Evolutionary conservation across 2,329 filamentous ascomycete genomes (phyloP).

Genomic region (Sporothrix phasma): DNA sequence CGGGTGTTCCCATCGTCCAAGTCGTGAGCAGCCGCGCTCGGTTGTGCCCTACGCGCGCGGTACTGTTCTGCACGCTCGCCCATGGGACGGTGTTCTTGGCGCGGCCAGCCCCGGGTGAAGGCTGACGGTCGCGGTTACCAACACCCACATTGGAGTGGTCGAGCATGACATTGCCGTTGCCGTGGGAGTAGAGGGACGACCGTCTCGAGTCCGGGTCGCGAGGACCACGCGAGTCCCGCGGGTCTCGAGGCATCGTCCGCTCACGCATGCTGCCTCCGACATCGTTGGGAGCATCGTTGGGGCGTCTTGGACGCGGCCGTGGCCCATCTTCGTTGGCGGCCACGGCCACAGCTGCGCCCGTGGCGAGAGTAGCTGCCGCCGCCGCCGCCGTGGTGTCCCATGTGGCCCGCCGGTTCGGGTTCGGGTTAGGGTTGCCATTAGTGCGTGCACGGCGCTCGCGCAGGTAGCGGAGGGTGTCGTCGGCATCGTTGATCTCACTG

Average conservation of each 20-base stretch:
- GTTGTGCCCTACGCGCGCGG: background rate
- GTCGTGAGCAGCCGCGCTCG: background rate
- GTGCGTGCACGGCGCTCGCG: conserved; percentile 7
- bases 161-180: background rate
- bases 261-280: background rate
- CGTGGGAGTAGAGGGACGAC: conserved; percentile 9
- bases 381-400: conserved; percentile 4
- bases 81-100: background rate
- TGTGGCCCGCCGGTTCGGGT: background rate
- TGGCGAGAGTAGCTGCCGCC: background rate
- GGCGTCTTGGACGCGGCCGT: background rate
- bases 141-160: background rate
- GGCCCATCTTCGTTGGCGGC: background rate
- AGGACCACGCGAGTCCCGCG: background rate
- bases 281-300: background rate
- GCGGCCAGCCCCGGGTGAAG: background rate
- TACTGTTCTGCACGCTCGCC: background rate
- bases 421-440: background rate
- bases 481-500: background rate
- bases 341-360: background rate
- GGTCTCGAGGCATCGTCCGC: background rate
- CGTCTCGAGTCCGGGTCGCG: background rate
- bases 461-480: background rate
- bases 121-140: background rate
- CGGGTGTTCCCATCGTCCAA: background rate